Base-by-base conservation (phyloP, 768 basidiomycete genomes). In the Plicaturopsis crispa region DNA sequence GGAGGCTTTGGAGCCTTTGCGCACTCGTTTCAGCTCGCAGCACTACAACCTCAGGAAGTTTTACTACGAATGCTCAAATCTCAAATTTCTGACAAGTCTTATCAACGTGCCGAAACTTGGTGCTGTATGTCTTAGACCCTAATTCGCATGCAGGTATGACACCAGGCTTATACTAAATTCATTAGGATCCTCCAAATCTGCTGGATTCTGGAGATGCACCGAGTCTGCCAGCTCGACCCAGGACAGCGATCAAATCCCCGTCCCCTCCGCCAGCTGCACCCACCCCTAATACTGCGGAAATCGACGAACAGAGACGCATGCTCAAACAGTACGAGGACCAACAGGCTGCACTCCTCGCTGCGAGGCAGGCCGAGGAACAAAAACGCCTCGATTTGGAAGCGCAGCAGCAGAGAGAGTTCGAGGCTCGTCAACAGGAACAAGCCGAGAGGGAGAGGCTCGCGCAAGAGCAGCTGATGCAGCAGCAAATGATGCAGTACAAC, bases 61-160 rank as follows among this genome's bases (percentile, higher is more conserved):
- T 65, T 98, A 98, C 67, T 98, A 98, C 57, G 96, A 99, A 57
- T 99, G 96, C 57, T 96, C 92, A 7, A 98, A 98, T 63, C 75
- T 99, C 48, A 97, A 96, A 59, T 99, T 96, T 61, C 65, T 99
- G 37, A 99, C 96, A 7, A 89, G 93, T 32, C 73, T 99, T 22
- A 96, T 98, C 54, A 99, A 98, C 58, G 93, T 99, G 2, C 96
- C 96, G 8, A 99, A 98, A 60, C 73, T 99, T 24, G 94, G 91
- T 32, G 81, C 87, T 54, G 91, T 90, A 52, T 30, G 75, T 43
- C 18, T 21, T 8, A 11, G 21, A 20, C 20, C 26, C 26, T 28
- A 28, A 28, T 14, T 28, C 26, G 14, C n/a, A 6, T 17, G 6
- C 4, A 21, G 40, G n/a, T n/a, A n/a, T n/a, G 14, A 14, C 26